A percentile compares a stretch with the other conserved stretches of the same genome.
Conservation (phyloP, 2,329 filamentous ascomycete species). For the Talaromyces rugulosus region DNA sequence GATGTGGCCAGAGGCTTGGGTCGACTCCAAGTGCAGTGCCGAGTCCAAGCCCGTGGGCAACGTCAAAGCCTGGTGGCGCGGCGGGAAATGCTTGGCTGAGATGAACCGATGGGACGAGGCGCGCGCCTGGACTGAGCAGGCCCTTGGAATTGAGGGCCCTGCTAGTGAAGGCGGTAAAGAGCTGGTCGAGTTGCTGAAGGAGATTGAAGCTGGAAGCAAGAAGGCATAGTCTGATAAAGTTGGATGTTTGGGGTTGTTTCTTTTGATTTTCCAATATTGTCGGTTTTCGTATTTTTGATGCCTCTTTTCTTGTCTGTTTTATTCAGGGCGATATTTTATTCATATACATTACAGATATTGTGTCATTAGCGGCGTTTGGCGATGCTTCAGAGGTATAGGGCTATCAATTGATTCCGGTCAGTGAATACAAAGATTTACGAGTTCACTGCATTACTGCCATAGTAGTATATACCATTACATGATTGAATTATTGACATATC, state of each 20-base stretch:
- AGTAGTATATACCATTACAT: no score
- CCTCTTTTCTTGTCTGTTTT: neutral
- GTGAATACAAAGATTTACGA: neutral
- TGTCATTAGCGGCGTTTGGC: slow-evolving; percentile 1
- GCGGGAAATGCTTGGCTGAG: slow-evolving; percentile 79
- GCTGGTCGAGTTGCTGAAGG: slow-evolving; percentile 57
- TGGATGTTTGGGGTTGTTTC: neutral
- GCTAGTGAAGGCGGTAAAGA: slow-evolving; percentile 46
- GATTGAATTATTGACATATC: neutral
- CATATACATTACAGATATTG: neutral
- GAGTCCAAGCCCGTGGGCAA: slow-evolving; percentile 84
- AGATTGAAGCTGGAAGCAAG: slow-evolving; percentile 48
- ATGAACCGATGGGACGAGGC: slow-evolving; percentile 88
- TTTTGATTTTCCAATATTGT: neutral
- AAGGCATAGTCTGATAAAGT: slow-evolving; percentile 3
- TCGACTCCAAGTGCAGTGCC: slow-evolving; percentile 83
- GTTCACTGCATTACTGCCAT: neutral
- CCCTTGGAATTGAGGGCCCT: slow-evolving; percentile 74
- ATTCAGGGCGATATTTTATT: neutral
- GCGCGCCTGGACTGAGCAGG: slow-evolving; percentile 68
- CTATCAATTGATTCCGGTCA: neutral
- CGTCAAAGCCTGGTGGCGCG: slow-evolving; percentile 90
- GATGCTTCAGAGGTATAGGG: neutral
- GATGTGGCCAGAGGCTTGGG: slow-evolving; percentile 78
- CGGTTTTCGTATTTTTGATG: neutral